Evolutionary conservation across 2,329 filamentous ascomycete species (phyloP), one percentile per base, ranked within the genome.

Genomic region (Fusarium sp.): DNA sequence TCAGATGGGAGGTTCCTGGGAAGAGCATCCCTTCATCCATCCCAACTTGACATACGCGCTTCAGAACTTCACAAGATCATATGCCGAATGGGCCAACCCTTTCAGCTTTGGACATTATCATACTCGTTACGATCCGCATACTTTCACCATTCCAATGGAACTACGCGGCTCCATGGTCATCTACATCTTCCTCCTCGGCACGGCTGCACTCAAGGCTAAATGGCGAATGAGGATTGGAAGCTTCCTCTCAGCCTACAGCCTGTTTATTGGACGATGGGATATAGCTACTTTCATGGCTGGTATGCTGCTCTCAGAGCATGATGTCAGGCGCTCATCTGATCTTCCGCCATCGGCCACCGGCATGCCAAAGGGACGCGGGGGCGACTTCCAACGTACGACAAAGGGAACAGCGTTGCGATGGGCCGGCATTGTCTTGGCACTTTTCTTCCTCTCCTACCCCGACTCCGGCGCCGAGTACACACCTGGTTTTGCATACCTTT

Each of bases 131-230:
- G 77, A 79, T 49, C 77, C 77, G 7, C 77, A 79, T 47, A 77
- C 76, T 0, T 79, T 76, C 41, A 79, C 77, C 5, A 78, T 79
- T 19, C 77, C 77, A 2, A 78, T 78, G 72, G 77, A 79, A 43
- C 68, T 79, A 5, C 75, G 77, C 3, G 77, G 77, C 2, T 78
- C 76, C 2, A 78, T 79, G 72, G 58, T 78, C 28, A 52, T 79
- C 31, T 79, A 79, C 69, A 57, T 78, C 11, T 77, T 78, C 62
- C 70, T 79, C 4, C 69, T 79, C 0, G 77, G 72, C 0, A 79
- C 77, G 1, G 74, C 76, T 3, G 73, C 72, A 0, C 56, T 79
- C n/a, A 74, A 73, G 43, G 69, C 74, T 0, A 73, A 64, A 24
- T 78, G 74, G 74, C 69, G 77, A 2, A 61, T 74, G 1, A 63